phyloP scores from a whole-genome alignment of 371 early-diverging fungal species.

The Basidiobolus meristosporus region DNA sequence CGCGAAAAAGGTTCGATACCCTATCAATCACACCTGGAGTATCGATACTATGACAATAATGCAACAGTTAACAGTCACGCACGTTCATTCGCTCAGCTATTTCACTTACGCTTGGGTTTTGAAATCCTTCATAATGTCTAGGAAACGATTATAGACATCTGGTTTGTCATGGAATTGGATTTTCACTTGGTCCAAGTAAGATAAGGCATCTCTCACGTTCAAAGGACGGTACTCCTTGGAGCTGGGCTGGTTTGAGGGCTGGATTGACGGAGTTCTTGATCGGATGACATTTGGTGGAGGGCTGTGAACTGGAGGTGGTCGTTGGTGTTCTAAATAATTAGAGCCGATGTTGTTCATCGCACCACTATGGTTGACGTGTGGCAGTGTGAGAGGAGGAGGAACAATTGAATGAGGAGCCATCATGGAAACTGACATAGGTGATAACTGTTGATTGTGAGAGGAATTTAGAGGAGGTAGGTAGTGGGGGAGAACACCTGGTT shows the following conservation, averaged over 20 bases:
- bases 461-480: too few species aligned
- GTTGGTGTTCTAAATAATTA: background rate
- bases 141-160: constrained; percentile 91
- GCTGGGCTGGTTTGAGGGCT: background rate
- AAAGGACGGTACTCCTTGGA: constrained; percentile 2
- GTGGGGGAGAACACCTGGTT: too few species aligned
- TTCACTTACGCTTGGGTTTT: constrained; percentile 88
- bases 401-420: too few species aligned
- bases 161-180: constrained; percentile 81
- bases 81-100: too few species aligned
- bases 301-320: background rate
- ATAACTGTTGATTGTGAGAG: too few species aligned
- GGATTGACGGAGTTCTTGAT: background rate
- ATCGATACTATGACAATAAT: constrained; percentile 46
- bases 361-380: too few species aligned
- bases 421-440: too few species aligned
- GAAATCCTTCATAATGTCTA: constrained; percentile 99
- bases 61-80: constrained; percentile 3
- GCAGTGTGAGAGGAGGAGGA: too few species aligned
- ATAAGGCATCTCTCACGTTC: constrained; percentile 79
- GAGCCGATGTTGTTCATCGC: too few species aligned
- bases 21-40: constrained; percentile 97
- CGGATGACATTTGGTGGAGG: background rate
- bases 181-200: constrained; percentile 95
- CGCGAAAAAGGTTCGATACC: constrained; percentile 85